Percentiles rank a stretch among this genome's conserved stretches.
phyloP scores from a whole-genome alignment of 257 asterid species.

The Anisodus acutangulus region DNA sequence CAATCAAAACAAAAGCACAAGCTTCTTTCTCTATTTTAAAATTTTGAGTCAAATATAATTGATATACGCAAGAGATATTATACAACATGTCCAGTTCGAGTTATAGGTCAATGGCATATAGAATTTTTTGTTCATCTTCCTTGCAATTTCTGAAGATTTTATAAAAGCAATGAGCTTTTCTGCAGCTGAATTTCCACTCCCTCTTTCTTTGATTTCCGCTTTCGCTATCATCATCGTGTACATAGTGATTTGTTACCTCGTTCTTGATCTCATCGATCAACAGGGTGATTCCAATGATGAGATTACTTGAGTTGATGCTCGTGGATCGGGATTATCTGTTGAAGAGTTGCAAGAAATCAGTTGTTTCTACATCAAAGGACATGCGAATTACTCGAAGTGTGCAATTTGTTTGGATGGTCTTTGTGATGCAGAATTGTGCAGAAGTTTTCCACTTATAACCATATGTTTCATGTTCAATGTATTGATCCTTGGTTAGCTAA shows the following conservation, averaged over 20 bases:
- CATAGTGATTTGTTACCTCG: constrained; percentile 49
- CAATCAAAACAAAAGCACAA: constrained; percentile 20
- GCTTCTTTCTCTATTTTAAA: not conserved
- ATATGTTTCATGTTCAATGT: constrained; percentile 64
- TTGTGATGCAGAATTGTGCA: constrained; percentile 48
- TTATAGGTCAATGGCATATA: not conserved
- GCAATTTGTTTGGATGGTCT: constrained; percentile 64
- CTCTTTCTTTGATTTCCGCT: constrained; percentile 52
- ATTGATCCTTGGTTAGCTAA: constrained; percentile 68
- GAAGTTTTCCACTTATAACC: constrained; percentile 62
- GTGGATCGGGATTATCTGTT: constrained; percentile 41
- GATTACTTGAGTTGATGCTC: constrained; percentile 26
- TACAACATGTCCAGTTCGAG: not conserved
- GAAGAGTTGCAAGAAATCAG: constrained; percentile 57
- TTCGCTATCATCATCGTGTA: constrained; percentile 48
- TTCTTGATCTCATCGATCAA: constrained; percentile 49
- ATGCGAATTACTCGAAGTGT: constrained; percentile 37
- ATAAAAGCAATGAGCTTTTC: constrained; percentile 33
- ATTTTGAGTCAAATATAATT: constrained; percentile 3
- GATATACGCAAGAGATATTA: not conserved
- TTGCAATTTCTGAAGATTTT: not conserved
- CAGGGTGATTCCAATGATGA: constrained; percentile 7
- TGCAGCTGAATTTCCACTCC: constrained; percentile 52
- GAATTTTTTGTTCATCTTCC: not conserved
- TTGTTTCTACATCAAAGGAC: constrained; percentile 43